Conservation (phyloP, 106 monocot genomes). For the Alisma plantagoaquatica region DNA sequence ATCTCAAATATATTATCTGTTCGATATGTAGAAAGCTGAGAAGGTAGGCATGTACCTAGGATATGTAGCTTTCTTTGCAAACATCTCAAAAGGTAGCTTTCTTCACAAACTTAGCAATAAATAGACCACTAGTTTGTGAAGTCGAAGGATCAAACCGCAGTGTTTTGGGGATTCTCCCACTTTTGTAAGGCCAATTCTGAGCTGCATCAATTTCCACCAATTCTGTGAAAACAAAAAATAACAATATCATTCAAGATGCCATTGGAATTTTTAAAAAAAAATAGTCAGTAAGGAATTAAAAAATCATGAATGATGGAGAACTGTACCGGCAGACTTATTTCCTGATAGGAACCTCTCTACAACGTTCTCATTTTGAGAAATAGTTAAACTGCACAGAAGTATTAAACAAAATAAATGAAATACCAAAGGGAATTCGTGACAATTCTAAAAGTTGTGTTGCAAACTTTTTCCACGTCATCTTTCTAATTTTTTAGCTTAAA, state of each 20-base stretch:
- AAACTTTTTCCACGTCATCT: too few relatives aligned
- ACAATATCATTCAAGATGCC: not conserved
- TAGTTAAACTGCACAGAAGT: slow-evolving; percentile 56
- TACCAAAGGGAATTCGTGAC: not conserved
- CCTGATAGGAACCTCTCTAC: slow-evolving; percentile 55
- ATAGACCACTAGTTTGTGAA: slow-evolving; percentile 87
- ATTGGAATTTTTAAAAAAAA: not conserved
- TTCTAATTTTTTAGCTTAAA: too few relatives aligned
- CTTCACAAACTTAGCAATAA: slow-evolving; percentile 76
- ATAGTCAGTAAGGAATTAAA: not conserved
- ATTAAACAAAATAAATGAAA: slow-evolving; percentile 7
- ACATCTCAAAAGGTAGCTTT: slow-evolving; percentile 18
- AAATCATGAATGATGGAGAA: not conserved
- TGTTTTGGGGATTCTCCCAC: slow-evolving; percentile 58
- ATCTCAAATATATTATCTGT: too few relatives aligned
- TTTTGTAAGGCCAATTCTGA: slow-evolving; percentile 64
- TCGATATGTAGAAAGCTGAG: too few relatives aligned
- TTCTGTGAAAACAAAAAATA: slow-evolving; percentile 25
- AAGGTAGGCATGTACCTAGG: too few relatives aligned
- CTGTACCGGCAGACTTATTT: slow-evolving; percentile 77
- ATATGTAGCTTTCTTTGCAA: too few relatives aligned
- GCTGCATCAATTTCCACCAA: slow-evolving; percentile 45
- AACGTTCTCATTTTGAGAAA: slow-evolving; percentile 86
- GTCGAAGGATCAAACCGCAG: slow-evolving; percentile 76
- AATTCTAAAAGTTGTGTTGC: too few relatives aligned